Percentiles rank a stretch among this genome's conserved stretches.
phyloP scores from a whole-genome alignment of 208 protist species.

The Crithidia sp. region DNA sequence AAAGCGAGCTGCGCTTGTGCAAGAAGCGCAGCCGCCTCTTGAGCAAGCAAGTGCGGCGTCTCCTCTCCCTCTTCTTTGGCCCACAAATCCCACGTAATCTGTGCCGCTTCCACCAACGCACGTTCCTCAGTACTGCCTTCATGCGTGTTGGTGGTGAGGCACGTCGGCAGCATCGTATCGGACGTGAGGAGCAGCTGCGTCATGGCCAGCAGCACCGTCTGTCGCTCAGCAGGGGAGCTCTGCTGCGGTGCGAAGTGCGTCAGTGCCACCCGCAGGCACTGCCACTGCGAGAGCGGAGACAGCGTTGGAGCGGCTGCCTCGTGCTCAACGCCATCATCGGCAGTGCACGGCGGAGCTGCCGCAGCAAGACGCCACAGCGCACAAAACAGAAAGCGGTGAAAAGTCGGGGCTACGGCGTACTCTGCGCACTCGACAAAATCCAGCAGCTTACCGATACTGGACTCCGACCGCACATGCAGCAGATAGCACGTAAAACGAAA shows the following conservation, averaged over 20 bases:
- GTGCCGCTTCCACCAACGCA: background rate
- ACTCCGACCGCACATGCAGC: slow-evolving; percentile 18
- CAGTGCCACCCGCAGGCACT: slow-evolving; percentile 17
- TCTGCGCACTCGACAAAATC: background rate
- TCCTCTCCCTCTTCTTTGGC: background rate
- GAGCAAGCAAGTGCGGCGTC: background rate
- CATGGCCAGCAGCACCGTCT: slow-evolving; percentile 30
- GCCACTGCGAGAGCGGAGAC: slow-evolving; percentile 8
- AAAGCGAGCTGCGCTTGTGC: slow-evolving; percentile 27
- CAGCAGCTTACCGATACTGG: slow-evolving; percentile 23
- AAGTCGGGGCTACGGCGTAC: background rate
- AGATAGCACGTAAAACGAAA: slow-evolving; percentile 29
- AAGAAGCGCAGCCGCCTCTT: background rate
- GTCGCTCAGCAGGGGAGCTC: slow-evolving; percentile 19
- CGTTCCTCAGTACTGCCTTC: background rate
- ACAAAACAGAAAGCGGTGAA: slow-evolving; percentile 32
- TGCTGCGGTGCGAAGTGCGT: background rate
- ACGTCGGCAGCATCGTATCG: no score
- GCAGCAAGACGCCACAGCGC: slow-evolving; percentile 18
- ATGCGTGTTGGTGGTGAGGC: background rate
- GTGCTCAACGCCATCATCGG: background rate
- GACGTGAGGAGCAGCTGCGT: background rate
- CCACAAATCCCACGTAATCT: slow-evolving; percentile 11
- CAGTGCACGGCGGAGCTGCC: background rate
- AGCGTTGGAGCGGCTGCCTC: background rate